phyloP scores from a whole-genome alignment of 495 filamentous ascomycete species.

The Penicillium turbatum region DNA sequence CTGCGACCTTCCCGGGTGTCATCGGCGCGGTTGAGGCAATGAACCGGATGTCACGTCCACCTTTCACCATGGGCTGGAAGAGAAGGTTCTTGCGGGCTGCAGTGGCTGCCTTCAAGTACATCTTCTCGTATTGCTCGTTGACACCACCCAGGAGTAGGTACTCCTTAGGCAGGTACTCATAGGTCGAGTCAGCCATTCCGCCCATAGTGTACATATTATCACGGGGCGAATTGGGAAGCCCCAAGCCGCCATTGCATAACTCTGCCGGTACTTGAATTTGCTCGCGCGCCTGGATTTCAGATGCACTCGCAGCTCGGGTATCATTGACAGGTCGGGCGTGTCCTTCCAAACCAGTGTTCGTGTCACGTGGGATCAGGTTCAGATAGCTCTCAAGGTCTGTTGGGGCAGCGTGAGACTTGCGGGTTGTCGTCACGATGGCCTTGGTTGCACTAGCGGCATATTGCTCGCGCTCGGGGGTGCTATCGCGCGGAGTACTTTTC shows the following conservation, averaged over 20 bases:
- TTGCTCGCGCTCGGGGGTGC: conserved; percentile 2
- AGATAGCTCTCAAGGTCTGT: conserved; percentile 28
- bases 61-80: conserved; percentile 78
- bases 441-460: neutral
- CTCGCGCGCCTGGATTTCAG: neutral
- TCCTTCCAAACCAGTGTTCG: conserved; percentile 18
- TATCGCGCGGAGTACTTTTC: conserved; percentile 15
- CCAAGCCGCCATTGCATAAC: conserved; percentile 31
- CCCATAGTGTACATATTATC: conserved; percentile 64
- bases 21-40: conserved; percentile 51
- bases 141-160: conserved; percentile 73
- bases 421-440: conserved; percentile 3
- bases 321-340: conserved; percentile 29
- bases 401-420: conserved; percentile 17
- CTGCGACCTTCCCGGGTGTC: conserved; percentile 20
- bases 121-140: conserved; percentile 70
- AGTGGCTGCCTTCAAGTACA: conserved; percentile 73
- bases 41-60: conserved; percentile 71
- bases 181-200: conserved; percentile 82
- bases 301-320: neutral
- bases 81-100: conserved; percentile 71
- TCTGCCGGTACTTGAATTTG: neutral
- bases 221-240: conserved; percentile 17
- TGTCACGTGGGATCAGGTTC: conserved; percentile 19
- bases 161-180: conserved; percentile 91